Conservation (phyloP, 2,329 filamentous ascomycete genomes). For the Immersiporthe knoxdaviesiana region DNA sequence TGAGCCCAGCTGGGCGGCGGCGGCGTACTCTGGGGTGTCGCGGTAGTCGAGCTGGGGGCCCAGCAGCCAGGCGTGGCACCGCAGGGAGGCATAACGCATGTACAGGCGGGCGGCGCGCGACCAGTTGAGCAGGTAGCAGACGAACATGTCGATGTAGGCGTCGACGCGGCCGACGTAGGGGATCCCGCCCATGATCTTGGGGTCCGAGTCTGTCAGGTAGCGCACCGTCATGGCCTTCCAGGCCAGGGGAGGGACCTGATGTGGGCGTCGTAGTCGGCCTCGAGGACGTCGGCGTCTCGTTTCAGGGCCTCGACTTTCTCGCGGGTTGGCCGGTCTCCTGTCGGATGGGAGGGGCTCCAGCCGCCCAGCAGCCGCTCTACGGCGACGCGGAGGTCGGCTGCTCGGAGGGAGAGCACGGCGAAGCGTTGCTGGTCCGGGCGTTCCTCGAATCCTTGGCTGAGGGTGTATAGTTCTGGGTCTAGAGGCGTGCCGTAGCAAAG, state of each 20-base stretch:
- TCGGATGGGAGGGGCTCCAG: conserved; percentile 22
- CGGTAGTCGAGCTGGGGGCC: conserved; percentile 26
- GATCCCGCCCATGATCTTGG: conserved; percentile 24
- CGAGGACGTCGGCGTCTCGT: conserved; percentile 24
- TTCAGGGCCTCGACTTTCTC: conserved; percentile 16
- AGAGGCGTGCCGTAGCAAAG: conserved; percentile 28
- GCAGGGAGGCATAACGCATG: conserved; percentile 25
- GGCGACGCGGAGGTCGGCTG: conserved; percentile 27
- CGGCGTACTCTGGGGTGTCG: conserved; percentile 19
- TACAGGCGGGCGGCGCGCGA: conserved; percentile 27
- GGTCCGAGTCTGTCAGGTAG: conserved; percentile 16
- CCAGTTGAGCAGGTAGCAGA: conserved; percentile 30
- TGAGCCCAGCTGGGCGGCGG: conserved; percentile 4
- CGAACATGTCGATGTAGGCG: conserved; percentile 29
- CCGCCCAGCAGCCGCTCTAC: conserved; percentile 26
- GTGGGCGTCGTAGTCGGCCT: conserved; percentile 28
- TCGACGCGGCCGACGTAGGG: conserved; percentile 23
- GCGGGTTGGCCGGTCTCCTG: neutral
- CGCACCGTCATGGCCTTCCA: conserved; percentile 28
- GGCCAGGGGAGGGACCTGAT: conserved; percentile 12
- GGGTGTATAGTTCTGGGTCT: conserved; percentile 25
- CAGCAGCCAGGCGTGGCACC: conserved; percentile 27
- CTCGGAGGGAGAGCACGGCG: conserved; percentile 28
- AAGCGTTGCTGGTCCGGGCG: conserved; percentile 22
- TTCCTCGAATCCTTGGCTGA: conserved; percentile 23